A percentile compares a stretch with the other conserved stretches of the same genome.
These are phyloP conservation scores for Maudiozyma turicensis DNA, from an alignment of 805 yeast genomes.

Conservation along the genomic window DNA sequence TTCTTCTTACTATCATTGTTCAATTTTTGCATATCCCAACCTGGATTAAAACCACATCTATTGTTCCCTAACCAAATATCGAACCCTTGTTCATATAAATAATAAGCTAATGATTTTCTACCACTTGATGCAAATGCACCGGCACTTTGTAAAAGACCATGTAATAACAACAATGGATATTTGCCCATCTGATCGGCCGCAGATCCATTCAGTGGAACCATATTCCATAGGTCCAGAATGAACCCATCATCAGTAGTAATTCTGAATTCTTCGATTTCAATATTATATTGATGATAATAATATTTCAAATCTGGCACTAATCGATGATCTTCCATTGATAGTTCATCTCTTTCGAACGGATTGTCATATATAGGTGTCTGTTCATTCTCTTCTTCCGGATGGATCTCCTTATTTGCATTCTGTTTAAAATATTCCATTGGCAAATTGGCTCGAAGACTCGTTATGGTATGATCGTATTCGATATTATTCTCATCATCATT, in stretches of 20 bases:
- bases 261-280: conserved; percentile 48
- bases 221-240: conserved; percentile 52
- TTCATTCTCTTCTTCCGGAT: not conserved
- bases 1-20: conserved; percentile 31
- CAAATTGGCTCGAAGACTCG: conserved; percentile 6
- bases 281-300: conserved; percentile 53
- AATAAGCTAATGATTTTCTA: conserved; percentile 60
- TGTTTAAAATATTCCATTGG: not conserved
- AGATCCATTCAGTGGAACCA: conserved; percentile 11
- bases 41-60: conserved; percentile 74
- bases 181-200: conserved; percentile 14
- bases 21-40: conserved; percentile 37
- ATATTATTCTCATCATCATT: conserved; percentile 20
- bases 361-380: conserved; percentile 8
- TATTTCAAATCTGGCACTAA: conserved; percentile 50
- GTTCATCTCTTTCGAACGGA: conserved; percentile 19
- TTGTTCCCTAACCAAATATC: conserved; percentile 93
- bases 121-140: conserved; percentile 86
- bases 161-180: conserved; percentile 67
- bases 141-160: conserved; percentile 80
- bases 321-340: conserved; percentile 21
- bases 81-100: conserved; percentile 44
- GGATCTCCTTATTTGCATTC: not conserved
- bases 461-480: conserved; percentile 24
- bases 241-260: conserved; percentile 76